A percentile compares a stretch with the other conserved stretches of the same genome.
phyloP scores from a whole-genome alignment of 1,284 basidiomycete genomes.

The Pseudozyma sp. region DNA sequence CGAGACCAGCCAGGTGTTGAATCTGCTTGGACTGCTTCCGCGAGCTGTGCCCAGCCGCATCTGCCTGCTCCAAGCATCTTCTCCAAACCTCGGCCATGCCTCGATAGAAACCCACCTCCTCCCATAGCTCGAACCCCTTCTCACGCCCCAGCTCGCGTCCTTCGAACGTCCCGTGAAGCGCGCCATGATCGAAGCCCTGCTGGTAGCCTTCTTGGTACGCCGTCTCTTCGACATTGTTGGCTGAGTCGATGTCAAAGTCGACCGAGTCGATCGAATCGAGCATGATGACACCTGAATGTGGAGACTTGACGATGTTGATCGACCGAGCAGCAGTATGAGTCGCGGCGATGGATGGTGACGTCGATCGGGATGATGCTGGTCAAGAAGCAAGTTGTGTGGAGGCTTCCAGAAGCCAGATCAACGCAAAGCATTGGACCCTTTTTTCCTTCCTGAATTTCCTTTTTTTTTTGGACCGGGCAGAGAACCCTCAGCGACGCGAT shows the following conservation, averaged over 20 bases:
- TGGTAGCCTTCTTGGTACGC: conserved; percentile 83
- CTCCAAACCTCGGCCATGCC: conserved; percentile 82
- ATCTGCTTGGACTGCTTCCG: conserved; percentile 70
- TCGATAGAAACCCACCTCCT: conserved; percentile 92
- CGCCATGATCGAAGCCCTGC: conserved; percentile 84
- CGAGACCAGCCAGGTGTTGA: conserved; percentile 77
- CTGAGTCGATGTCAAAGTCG: conserved; percentile 52
- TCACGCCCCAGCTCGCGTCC: conserved; percentile 88
- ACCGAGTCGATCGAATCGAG: conserved; percentile 9
- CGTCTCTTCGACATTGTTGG: conserved; percentile 60
- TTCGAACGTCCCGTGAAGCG: conserved; percentile 89
- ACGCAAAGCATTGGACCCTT: neutral
- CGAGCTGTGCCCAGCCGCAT: conserved; percentile 29
- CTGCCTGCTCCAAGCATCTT: conserved; percentile 30
- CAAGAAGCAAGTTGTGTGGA: conserved; percentile 27
- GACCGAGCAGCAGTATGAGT: neutral
- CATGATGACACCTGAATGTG: conserved; percentile 4
- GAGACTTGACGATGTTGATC: neutral
- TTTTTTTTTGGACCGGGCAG: no score
- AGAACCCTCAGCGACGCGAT: conserved; percentile 23
- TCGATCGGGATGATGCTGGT: conserved; percentile 30
- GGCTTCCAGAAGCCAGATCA: neutral
- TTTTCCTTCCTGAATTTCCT: neutral
- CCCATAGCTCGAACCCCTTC: conserved; percentile 95
- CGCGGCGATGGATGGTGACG: conserved; percentile 6